phyloP scores from a whole-genome alignment of 2,329 filamentous ascomycete species.

The Aspergillus ochraceoroseus region DNA sequence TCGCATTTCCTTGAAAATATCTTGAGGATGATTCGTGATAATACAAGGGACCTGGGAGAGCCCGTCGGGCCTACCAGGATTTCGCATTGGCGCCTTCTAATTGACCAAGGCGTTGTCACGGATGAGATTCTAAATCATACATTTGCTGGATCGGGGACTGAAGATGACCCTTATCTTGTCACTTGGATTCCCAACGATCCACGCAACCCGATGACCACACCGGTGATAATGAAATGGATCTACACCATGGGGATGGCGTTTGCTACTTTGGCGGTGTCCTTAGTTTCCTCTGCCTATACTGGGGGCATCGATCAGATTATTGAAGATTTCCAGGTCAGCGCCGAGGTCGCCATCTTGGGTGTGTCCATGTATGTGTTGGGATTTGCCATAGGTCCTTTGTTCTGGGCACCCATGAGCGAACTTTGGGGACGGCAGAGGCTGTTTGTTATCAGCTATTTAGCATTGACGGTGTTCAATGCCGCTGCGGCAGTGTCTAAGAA shows the following conservation, averaged over 20 bases:
- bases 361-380: constrained; percentile 45
- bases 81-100: constrained; percentile 34
- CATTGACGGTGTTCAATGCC: constrained; percentile 57
- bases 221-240: constrained; percentile 36
- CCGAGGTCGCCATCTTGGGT: constrained; percentile 39
- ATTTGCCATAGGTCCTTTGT: constrained; percentile 43
- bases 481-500: constrained; percentile 55
- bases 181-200: constrained; percentile 42
- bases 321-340: constrained; percentile 30
- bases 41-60: too few relatives aligned
- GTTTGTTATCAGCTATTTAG: constrained; percentile 31
- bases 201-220: constrained; percentile 39
- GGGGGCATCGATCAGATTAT: constrained; percentile 37
- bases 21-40: too few relatives aligned
- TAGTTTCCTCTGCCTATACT: constrained; percentile 42
- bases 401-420: constrained; percentile 42
- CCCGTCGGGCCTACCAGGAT: too few relatives aligned
- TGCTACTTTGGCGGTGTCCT: constrained; percentile 41
- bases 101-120: constrained; percentile 32
- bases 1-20: too few relatives aligned
- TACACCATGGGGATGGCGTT: constrained; percentile 38
- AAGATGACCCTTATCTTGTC: constrained; percentile 43
- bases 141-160: constrained; percentile 38
- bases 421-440: constrained; percentile 35
- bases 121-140: constrained; percentile 31